Evolutionary conservation across 148 eudicot genomes (phyloP), one percentile per base, ranked within the genome.

Genomic region (Nyssa sinensis): DNA sequence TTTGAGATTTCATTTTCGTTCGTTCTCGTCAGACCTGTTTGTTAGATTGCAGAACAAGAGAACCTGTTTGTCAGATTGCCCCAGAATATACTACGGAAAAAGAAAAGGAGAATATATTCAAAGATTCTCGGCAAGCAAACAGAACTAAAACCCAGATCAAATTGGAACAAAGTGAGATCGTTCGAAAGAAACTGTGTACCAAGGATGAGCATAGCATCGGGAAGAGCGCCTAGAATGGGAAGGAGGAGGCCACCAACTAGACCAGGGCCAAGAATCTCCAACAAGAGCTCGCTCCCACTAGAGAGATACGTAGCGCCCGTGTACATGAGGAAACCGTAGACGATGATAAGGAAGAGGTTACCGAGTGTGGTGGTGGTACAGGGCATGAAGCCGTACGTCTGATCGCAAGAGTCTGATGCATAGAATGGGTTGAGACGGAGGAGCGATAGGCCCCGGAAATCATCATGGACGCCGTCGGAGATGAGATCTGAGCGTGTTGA

Each of bases 291-390:
- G 62, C 92, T 86, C 0, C 92, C 92, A 32, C 19, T 41, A 10
- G 86, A 79, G 39, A 88, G 73, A 64, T 78, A 84, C 5, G 85
- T 88, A 0, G 89, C 92, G 4, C 81, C 90, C 7, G 65, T 57
- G 77, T 60, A 86, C 92, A 88, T 88, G 39, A 88, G 79, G 67
- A 76, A 88, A 2, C 92, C 90, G 37, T 88, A 86, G n/a, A 83
- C 88, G 11, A 84, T 5, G 0, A 88, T 84, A 29, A 88, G 63
- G 75, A 88, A 88, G 16, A 81, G 39, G 41, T 88, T 88, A 0
- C 92, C 92, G 5, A 83, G 17, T 7, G 33, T 82, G 5, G 90
- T 82, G 27, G 75, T 75, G 33, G 92, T 86, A 78, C 92, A 88
- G 1, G 92, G 88, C 75, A 88, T 0, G 78, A 88, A 88, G 0